Conservation (phyloP, 176 grass and related monocot species). For the Triticum monococcum region DNA sequence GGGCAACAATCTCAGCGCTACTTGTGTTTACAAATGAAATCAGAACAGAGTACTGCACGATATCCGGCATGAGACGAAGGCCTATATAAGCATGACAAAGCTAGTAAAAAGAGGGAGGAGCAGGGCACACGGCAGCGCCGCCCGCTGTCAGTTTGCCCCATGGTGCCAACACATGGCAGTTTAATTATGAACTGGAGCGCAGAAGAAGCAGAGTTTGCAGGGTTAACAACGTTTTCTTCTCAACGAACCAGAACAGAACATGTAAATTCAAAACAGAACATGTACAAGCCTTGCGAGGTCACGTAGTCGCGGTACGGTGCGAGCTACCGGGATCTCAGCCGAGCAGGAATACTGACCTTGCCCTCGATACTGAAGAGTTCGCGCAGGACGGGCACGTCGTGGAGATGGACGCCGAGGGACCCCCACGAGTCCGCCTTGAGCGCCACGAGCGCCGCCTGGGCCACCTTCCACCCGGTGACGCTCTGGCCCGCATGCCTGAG, state of each 20-base stretch:
- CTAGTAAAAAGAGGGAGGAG: background rate
- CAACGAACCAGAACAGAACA: too few relatives aligned
- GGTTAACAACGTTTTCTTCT: conserved; percentile 6
- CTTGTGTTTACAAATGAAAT: background rate
- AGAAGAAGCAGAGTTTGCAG: background rate
- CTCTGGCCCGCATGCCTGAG: conserved; percentile 53
- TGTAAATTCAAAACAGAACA: background rate
- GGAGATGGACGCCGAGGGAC: conserved; percentile 62
- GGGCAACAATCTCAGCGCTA: background rate
- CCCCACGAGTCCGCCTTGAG: conserved; percentile 69
- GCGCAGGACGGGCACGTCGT: conserved; percentile 62
- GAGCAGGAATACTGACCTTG: conserved; percentile 55
- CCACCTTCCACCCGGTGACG: conserved; percentile 82
- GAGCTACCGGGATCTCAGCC: background rate
- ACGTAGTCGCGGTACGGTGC: background rate
- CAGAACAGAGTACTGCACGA: background rate
- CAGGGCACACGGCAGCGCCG: background rate
- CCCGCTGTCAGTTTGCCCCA: background rate
- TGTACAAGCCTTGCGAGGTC: background rate
- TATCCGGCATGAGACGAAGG: background rate
- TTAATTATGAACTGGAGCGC: background rate
- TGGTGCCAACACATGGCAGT: background rate
- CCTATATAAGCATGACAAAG: background rate
- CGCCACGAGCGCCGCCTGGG: conserved; percentile 56
- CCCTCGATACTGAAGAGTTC: conserved; percentile 68